Percentiles rank a stretch among this genome's conserved stretches.
Conservation (phyloP, 169 alveolate genomes). For the Cardiosporidium cionae region DNA sequence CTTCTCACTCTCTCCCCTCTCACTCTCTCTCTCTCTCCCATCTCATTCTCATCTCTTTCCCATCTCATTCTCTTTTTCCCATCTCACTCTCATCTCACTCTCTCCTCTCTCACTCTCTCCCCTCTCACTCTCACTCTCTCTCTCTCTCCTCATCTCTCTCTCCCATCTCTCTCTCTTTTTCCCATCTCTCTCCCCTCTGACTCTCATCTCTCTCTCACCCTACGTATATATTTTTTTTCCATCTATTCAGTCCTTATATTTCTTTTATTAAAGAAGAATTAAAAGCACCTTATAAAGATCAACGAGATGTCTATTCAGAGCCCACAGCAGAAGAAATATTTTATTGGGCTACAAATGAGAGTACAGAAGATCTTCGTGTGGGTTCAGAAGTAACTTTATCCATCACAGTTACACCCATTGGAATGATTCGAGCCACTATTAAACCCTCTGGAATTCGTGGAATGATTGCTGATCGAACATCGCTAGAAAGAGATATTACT, state of each 20-base stretch:
- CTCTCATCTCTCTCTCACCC: neutral
- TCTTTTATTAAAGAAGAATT: constrained; percentile 48
- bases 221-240: neutral
- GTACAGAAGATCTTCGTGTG: constrained; percentile 27
- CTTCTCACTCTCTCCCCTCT: too few species aligned
- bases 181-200: neutral
- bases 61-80: neutral
- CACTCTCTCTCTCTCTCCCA: too few species aligned
- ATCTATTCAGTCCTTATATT: constrained; percentile 39
- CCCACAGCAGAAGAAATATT: constrained; percentile 46
- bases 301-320: constrained; percentile 29
- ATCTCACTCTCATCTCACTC: too few species aligned
- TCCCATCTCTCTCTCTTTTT: neutral
- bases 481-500: too few species aligned
- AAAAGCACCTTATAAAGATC: constrained; percentile 49
- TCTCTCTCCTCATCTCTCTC: neutral
- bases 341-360: constrained; percentile 45
- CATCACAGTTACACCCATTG: neutral
- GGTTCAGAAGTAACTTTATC: constrained; percentile 56
- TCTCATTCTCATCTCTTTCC: neutral
- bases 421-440: constrained; percentile 33
- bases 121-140: neutral
- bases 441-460: constrained; percentile 53
- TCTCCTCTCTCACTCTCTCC: neutral
- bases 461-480: constrained; percentile 44